Evolutionary conservation across 345 rosid species (phyloP), one percentile per base, ranked within the genome.

Genomic region (Populus nigra): DNA sequence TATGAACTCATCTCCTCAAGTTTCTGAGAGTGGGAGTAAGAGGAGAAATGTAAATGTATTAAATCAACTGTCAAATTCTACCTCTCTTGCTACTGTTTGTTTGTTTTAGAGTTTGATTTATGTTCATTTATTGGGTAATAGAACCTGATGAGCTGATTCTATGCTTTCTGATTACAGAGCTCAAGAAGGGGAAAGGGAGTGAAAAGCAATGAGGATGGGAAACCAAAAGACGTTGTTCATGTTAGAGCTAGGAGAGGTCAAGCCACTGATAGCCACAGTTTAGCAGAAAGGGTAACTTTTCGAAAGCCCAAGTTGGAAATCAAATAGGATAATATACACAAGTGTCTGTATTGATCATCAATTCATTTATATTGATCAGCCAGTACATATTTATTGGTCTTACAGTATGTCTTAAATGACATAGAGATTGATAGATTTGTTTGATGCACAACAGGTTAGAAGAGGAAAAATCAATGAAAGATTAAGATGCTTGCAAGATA

Each of bases 161-260:
- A n/a, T 65, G 13, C 7, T 49, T 57, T 69, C 50, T 27, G 53
- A 67, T 65, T 57, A 35, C 72, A 89, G 92, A 79, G 43, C 73
- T 80, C 76, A 59, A 84, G 83, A 73, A 86, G 86, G 83, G 85
- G 90, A 69, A 89, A 93, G 73, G 88, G 83, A 83, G 78, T 53
- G 71, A 89, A 88, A 80, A 77, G 39, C 49, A 81, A 80, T 41
- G 90, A 78, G 22, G 88, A 86, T 8, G 85, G 79, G 69, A 84
- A 82, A 77, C 84, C 88, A 41, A 88, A 81, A 78, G 94, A 90
- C 73, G 96, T 91, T 36, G 92, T 94, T 84, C 98, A 92, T 79
- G 97, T 94, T 31, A 92, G 98, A 90, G 98, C 98, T 53, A 84
- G 92, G 85, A 90, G 97, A 85, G 98, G 98, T 71, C 95, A 94